Conservation (phyloP, 2,329 filamentous ascomycete species). For the Aspergillus clavatus region DNA sequence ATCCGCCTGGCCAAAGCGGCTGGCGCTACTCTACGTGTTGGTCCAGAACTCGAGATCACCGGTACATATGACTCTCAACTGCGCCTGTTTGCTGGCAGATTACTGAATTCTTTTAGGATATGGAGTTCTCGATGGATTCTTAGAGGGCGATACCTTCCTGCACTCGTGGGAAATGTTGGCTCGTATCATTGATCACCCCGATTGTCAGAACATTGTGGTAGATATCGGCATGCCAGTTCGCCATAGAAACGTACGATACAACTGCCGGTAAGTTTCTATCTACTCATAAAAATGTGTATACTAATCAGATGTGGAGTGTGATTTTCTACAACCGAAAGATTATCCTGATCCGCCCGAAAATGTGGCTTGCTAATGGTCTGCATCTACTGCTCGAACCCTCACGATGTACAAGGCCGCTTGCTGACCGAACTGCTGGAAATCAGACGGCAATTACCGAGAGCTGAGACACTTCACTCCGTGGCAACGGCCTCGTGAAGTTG, state of each 20-base stretch:
- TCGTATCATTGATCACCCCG: conserved; percentile 56
- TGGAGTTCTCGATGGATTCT: conserved; percentile 63
- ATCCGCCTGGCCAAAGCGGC: conserved; percentile 56
- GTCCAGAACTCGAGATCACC: conserved; percentile 52
- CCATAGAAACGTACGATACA: conserved; percentile 60
- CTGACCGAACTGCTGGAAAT: neutral
- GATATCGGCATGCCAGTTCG: conserved; percentile 60
- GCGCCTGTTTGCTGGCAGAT: neutral
- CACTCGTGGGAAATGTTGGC: conserved; percentile 61
- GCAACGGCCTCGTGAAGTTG: conserved; percentile 51
- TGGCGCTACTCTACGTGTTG: conserved; percentile 59
- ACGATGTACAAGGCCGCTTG: neutral
- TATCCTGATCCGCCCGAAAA: conserved; percentile 66
- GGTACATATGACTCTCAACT: conserved; percentile 30
- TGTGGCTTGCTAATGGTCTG: conserved; percentile 60
- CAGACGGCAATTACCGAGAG: conserved; percentile 60
- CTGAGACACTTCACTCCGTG: conserved; percentile 62
- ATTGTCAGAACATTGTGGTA: conserved; percentile 61
- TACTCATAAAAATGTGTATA: neutral
- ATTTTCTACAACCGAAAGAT: conserved; percentile 63
- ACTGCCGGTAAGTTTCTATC: conserved; percentile 46
- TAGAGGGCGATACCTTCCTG: conserved; percentile 54
- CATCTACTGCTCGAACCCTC: neutral
- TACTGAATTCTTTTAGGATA: conserved; percentile 38
- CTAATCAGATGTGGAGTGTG: conserved; percentile 32